phyloP scores from a whole-genome alignment of 805 yeast genomes.

The Monosporozyma solicola region DNA sequence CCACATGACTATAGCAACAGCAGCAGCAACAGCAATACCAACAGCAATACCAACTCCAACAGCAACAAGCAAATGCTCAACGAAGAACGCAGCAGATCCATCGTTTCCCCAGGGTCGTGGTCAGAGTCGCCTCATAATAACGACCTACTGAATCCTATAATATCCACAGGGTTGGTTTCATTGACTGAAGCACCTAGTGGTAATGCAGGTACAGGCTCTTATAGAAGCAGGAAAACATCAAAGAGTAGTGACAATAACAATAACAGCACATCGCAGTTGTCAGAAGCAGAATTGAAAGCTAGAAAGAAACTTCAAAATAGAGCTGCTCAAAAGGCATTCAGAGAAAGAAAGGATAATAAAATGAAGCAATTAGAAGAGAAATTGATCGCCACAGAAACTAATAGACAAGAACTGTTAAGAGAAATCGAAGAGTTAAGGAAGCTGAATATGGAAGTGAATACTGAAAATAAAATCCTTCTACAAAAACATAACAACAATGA shows the following conservation, averaged over 20 bases:
- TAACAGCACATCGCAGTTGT: background rate
- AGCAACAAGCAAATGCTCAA: background rate
- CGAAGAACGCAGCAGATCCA: background rate
- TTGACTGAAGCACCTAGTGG: background rate
- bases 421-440: slow-evolving; percentile 44
- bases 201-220: background rate
- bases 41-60: background rate
- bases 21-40: background rate
- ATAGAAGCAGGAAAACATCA: background rate
- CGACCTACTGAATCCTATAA: background rate
- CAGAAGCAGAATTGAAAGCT: slow-evolving; percentile 35
- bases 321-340: slow-evolving; percentile 79
- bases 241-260: background rate
- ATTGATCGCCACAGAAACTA: slow-evolving; percentile 48
- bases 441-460: slow-evolving; percentile 46
- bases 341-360: slow-evolving; percentile 70
- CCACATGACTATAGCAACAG: background rate
- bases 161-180: background rate
- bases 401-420: slow-evolving; percentile 37
- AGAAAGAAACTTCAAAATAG: slow-evolving; percentile 72
- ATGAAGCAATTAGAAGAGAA: slow-evolving; percentile 58
- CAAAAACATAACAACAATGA: slow-evolving; percentile 12
- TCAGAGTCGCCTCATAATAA: background rate
- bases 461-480: slow-evolving; percentile 54
- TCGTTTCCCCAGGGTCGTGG: slow-evolving; percentile 20